Base-by-base conservation (phyloP, 1,284 basidiomycete species). In the Malassezia nana region DNA sequence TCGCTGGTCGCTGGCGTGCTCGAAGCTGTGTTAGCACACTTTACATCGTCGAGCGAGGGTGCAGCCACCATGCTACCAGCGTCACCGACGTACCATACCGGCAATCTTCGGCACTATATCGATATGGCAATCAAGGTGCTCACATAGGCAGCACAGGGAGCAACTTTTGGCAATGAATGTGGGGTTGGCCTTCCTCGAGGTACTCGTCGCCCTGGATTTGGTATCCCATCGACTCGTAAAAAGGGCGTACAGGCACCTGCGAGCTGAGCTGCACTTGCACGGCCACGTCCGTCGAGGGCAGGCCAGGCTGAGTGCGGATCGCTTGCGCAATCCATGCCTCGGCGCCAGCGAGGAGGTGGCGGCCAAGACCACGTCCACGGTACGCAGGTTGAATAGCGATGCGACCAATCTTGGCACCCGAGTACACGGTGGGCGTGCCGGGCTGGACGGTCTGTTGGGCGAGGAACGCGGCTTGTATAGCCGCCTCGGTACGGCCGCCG, bases 371-470 rank as follows among this genome's bases (percentile, higher is more conserved):
- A 4, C 12, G 25, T 9, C 54, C 54, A 25, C 54, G 54, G 12
- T 25, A 35, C 20, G 15, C 6, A 2, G 12, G 22, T n/a, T 25
- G 12, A 2, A 56, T n/a, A 9, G 49, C 54, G 22, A 56, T 28
- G 15, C 54, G 54, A 6, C 54, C 54, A 2, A 56, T 7, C 48
- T 50, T 51, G 43, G 15, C 54, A n/a, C 54, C 54, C 13, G 54
- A 56, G 15, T 51, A 35, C 35, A 45, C 20, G 13, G 26, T n/a
- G 9, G 4, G 12, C 16, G 26, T 10, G n/a, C 39, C 53, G 9
- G 30, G 22, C 22, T 13, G 8, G 6, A 33, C 15, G 16, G 18
- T 13, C 38, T 49, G 43, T 6, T 12, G 6, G 16, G 9, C 24
- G 9, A 30, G 16, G 18, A 51, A 33, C 2, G 15, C 7, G 6